Base-by-base conservation (phyloP, 2,329 filamentous ascomycete genomes). In the Colletotrichum sansevieriae region DNA sequence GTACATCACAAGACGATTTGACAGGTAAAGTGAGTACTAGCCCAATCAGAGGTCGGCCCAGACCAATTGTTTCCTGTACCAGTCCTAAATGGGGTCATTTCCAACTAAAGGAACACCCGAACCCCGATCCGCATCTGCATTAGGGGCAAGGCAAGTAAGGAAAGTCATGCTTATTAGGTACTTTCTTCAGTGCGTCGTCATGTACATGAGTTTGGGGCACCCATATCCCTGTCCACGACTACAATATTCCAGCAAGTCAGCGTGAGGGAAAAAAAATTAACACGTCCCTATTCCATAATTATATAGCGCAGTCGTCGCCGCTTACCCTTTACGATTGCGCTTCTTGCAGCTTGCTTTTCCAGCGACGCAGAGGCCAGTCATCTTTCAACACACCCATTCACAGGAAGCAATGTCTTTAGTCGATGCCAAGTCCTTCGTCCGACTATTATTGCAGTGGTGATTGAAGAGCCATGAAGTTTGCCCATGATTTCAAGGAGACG, bases 381-480 rank as follows among this genome's bases (percentile, higher is more conserved):
- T 25, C 4, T 25, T 25, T 25, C 44, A 33, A 35, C 46, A 8
- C 43, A 18, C 58, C 29, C 37, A 22, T 12, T 3, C 20, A 18
- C 8, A 46, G 43, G 37, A 65, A 39, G 41, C 12, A 39, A 65
- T 68, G 62, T 56, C 39, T 49, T 35, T n/a, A 46, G 12, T 29
- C 11, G 22, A 35, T 41, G 41, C 65, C 55, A 60, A 68, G 25
- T 37, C 39, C 22, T 29, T 58, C 35, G 33, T 49, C 29, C 35
- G 35, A 49, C 22, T 39, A 51, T 35, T 15, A 35, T 65, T 44
- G 41, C 65, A 59, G 35, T 51, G 33, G 49, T 49, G 49, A 65
- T 60, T 35, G 25, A 55, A 49, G 20, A 44, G 71, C 72, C 63
- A 97, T 97, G 94, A 97, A 97, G 84, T 97, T 97, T 79, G 93